Percentiles rank a stretch among this genome's conserved stretches.
phyloP scores from a whole-genome alignment of 2,329 filamentous ascomycete species.

The Fusarium sp. region DNA sequence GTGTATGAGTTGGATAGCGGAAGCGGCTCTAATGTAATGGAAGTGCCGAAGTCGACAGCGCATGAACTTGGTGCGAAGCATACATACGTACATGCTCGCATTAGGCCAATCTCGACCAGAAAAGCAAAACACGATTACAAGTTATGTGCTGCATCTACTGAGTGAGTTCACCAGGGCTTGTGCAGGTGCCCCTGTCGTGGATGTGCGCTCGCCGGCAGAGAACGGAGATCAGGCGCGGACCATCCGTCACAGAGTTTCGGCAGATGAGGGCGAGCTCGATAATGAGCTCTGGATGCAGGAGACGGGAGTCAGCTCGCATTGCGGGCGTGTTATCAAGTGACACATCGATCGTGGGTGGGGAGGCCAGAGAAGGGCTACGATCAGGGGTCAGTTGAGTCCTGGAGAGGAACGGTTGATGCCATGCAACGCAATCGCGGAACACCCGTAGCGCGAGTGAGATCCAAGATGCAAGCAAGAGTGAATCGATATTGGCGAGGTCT shows the following conservation, averaged over 20 bases:
- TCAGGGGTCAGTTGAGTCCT: constrained; percentile 16
- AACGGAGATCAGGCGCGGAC: background rate
- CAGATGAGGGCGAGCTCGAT: background rate
- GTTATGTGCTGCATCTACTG: background rate
- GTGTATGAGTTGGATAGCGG: background rate
- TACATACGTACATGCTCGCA: background rate
- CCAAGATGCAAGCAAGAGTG: constrained; percentile 8
- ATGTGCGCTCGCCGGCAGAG: background rate
- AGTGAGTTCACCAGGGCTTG: background rate
- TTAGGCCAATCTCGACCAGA: constrained; percentile 8
- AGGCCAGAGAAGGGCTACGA: constrained; percentile 10
- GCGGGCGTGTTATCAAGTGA: background rate
- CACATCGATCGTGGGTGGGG: constrained; percentile 6
- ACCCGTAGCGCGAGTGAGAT: constrained; percentile 9
- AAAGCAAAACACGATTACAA: constrained; percentile 10
- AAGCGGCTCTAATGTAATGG: background rate
- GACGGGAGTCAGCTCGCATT: background rate
- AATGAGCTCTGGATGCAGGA: background rate
- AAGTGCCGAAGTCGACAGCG: background rate
- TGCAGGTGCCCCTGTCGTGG: background rate
- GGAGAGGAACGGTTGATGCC: constrained; percentile 23
- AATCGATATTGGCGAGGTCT: background rate
- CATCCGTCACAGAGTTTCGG: background rate
- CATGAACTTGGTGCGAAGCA: constrained; percentile 4
- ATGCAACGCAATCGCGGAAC: constrained; percentile 31